Percentiles rank a stretch among this genome's conserved stretches.
Conservation (phyloP, 768 basidiomycete genomes). For the Albatrellus ellisii region DNA sequence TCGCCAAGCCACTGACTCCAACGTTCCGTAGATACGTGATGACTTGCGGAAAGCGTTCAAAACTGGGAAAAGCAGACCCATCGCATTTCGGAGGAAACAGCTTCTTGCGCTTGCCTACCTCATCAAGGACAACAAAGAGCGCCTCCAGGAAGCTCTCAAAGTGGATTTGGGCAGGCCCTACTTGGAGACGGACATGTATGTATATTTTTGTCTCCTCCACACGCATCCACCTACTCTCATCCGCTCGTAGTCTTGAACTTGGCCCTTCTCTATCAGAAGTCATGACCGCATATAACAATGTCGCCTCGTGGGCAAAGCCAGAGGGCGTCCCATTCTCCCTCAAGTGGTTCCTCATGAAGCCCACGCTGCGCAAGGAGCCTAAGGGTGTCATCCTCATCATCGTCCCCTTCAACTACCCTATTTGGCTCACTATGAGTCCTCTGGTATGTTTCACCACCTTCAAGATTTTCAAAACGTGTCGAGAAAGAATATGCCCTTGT, state of each 20-base stretch:
- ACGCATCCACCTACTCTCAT: neutral
- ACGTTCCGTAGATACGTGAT: conserved; percentile 34
- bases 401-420: conserved; percentile 64
- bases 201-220: neutral
- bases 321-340: conserved; percentile 41
- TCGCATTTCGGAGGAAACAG: conserved; percentile 63
- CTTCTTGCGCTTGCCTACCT: conserved; percentile 64
- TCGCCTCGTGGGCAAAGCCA: conserved; percentile 67
- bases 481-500: too few relatives aligned
- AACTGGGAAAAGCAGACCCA: conserved; percentile 49
- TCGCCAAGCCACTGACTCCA: neutral
- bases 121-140: conserved; percentile 55
- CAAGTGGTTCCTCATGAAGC: conserved; percentile 45
- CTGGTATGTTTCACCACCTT: conserved; percentile 28
- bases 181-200: conserved; percentile 43
- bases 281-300: conserved; percentile 39
- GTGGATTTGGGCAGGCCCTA: conserved; percentile 52
- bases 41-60: conserved; percentile 44
- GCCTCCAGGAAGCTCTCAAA: conserved; percentile 43
- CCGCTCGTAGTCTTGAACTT: conserved; percentile 45
- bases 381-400: conserved; percentile 67
- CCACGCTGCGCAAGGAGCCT: conserved; percentile 57
- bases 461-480: too few relatives aligned
- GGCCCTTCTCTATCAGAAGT: conserved; percentile 36
- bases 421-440: conserved; percentile 44